phyloP scores from a whole-genome alignment of 768 basidiomycete genomes.

The Solioccasus polychromus region DNA sequence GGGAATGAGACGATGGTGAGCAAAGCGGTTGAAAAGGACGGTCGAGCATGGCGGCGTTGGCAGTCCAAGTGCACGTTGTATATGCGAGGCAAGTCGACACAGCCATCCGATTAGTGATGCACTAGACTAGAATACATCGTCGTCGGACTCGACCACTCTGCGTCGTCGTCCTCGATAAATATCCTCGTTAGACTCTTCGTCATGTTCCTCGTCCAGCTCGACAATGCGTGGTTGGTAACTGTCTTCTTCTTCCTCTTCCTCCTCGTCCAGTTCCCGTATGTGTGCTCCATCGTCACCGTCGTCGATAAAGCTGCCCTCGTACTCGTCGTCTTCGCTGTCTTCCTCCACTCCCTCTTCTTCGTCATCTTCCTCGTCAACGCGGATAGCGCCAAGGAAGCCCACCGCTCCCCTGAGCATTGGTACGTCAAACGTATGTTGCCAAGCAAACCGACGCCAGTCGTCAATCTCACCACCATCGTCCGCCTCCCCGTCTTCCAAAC shows the following conservation, averaged over 20 bases:
- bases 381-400: slow-evolving; percentile 16
- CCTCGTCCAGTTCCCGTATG: slow-evolving; percentile 24
- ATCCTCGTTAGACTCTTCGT: slow-evolving; percentile 3
- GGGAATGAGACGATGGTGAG: slow-evolving; percentile 9
- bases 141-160: slow-evolving; percentile 21
- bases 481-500: slow-evolving; percentile 31
- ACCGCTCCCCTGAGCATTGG: slow-evolving; percentile 18
- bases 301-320: slow-evolving; percentile 58
- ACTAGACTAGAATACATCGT: too few relatives aligned
- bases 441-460: slow-evolving; percentile 14
- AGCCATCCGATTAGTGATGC: too few relatives aligned
- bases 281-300: slow-evolving; percentile 36
- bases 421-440: slow-evolving; percentile 11
- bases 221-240: neutral
- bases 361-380: slow-evolving; percentile 25
- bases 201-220: slow-evolving; percentile 14
- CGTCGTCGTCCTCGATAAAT: neutral
- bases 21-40: slow-evolving; percentile 18
- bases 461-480: slow-evolving; percentile 31
- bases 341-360: slow-evolving; percentile 17
- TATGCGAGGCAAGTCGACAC: too few relatives aligned
- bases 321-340: slow-evolving; percentile 36
- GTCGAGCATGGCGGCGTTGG: slow-evolving; percentile 24
- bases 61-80: too few relatives aligned
- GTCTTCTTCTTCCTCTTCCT: slow-evolving; percentile 10